Evolutionary conservation across 495 filamentous ascomycete genomes (phyloP).

Genomic region (Pseudomonodictys pantanalensis): DNA sequence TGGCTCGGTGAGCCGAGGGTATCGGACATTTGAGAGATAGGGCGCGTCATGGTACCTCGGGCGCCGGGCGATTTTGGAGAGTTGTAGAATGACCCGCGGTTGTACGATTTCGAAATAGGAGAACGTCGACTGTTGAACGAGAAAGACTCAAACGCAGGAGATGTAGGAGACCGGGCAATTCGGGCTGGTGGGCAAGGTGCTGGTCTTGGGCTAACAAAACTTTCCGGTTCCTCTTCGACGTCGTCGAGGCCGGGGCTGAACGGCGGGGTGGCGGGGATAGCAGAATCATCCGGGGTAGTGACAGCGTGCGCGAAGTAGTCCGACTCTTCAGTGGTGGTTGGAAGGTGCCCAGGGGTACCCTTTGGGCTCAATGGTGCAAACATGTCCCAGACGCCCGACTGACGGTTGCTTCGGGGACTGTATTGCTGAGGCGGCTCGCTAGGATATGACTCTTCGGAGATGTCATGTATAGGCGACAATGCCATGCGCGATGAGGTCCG

Average conservation of each 20-base stretch:
- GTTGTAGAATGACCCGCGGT: conserved; percentile 11
- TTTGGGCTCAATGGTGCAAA: conserved; percentile 20
- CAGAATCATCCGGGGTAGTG: conserved; percentile 50
- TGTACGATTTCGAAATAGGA: conserved; percentile 21
- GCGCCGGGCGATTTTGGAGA: conserved; percentile 19
- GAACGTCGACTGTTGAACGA: conserved; percentile 23
- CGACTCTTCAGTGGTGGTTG: conserved; percentile 27
- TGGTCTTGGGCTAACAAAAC: conserved; percentile 25
- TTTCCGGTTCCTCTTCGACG: conserved; percentile 74
- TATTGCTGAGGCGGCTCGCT: neutral
- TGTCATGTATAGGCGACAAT: conserved; percentile 23
- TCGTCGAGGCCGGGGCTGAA: conserved; percentile 56
- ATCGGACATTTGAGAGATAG: conserved; percentile 36
- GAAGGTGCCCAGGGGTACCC: conserved; percentile 1
- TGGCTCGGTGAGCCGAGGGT: conserved; percentile 27
- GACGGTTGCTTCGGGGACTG: neutral
- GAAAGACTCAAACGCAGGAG: conserved; percentile 24
- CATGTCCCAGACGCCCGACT: conserved; percentile 21
- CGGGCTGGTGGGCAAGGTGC: conserved; percentile 26
- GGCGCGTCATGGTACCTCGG: conserved; percentile 23
- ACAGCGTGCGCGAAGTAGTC: conserved; percentile 42
- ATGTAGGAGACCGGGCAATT: conserved; percentile 7
- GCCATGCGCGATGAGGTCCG: conserved; percentile 27
- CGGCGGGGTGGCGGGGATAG: conserved; percentile 47
- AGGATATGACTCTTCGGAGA: conserved; percentile 14